A percentile compares a stretch with the other conserved stretches of the same genome.
These are phyloP conservation scores for Pseudonitzschia pungens DNA, from an alignment of 108 stramenopile species.

Conservation along the genomic window DNA sequence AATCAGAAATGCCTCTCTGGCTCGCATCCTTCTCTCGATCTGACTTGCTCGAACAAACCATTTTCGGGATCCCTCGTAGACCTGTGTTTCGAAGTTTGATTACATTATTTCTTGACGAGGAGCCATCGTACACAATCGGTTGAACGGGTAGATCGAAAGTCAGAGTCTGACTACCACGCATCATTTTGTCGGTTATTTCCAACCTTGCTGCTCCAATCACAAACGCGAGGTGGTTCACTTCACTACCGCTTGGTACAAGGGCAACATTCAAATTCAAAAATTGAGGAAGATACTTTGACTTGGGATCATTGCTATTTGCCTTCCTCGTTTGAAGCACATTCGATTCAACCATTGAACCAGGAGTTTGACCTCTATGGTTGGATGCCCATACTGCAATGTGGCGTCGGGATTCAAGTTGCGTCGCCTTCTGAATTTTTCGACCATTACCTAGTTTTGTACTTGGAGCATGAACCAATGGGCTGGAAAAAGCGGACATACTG, in stretches of 20 bases:
- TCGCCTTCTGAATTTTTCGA: not conserved
- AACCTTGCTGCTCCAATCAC: constrained; percentile 1
- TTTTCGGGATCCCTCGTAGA: no score
- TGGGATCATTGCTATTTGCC: constrained; percentile 2
- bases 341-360: constrained; percentile 20
- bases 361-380: not conserved
- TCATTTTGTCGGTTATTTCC: constrained; percentile 9
- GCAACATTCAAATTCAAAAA: constrained; percentile 14
- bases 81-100: not conserved
- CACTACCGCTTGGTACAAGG: constrained; percentile 14
- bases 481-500: constrained; percentile 10
- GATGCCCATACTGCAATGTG: constrained; percentile 34
- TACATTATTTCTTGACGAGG: not conserved
- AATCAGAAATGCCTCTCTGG: not conserved
- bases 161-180: not conserved
- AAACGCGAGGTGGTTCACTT: not conserved
- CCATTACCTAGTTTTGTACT: not conserved
- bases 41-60: no score
- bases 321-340: not conserved
- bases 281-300: constrained; percentile 7
- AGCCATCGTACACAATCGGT: not conserved
- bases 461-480: constrained; percentile 15
- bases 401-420: not conserved
- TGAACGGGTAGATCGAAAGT: not conserved
- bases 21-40: not conserved